A percentile compares a stretch with the other conserved stretches of the same genome.
These are phyloP conservation scores for Encephalitozoon cuniculi DNA, from an alignment of 371 early-diverging fungal genomes.

Conservation along the genomic window DNA sequence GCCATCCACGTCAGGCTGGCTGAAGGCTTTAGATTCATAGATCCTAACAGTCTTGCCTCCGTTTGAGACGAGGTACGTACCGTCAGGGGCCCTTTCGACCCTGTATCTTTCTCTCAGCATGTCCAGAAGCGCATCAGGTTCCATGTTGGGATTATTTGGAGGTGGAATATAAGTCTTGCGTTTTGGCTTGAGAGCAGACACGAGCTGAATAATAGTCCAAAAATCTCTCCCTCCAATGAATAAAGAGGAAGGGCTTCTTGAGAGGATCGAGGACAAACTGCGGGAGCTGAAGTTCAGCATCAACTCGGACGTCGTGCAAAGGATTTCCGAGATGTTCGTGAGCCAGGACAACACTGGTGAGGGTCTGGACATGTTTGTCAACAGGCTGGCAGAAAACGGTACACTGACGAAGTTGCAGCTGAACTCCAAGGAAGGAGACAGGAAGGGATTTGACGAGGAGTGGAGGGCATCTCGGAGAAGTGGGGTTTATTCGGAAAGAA, in stretches of 20 bases:
- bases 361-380: background rate
- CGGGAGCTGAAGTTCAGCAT: background rate
- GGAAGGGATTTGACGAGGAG: background rate
- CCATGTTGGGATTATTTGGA: background rate
- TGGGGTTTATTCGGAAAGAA: constrained; percentile 84
- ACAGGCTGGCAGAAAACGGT: background rate
- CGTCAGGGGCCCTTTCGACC: background rate
- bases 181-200: background rate
- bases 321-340: background rate
- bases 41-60: background rate
- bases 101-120: background rate
- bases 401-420: background rate
- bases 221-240: background rate
- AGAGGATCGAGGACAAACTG: background rate
- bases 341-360: background rate
- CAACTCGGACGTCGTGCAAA: background rate
- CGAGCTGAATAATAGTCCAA: background rate
- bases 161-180: background rate
- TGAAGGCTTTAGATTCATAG: background rate
- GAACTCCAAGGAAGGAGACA: background rate
- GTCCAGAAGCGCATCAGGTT: background rate
- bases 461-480: constrained; percentile 65
- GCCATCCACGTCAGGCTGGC: background rate
- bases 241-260: background rate
- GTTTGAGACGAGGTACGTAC: background rate